Evolutionary conservation across 768 basidiomycete genomes (phyloP), one percentile per base, ranked within the genome.

Genomic region (Mycena galericulata): DNA sequence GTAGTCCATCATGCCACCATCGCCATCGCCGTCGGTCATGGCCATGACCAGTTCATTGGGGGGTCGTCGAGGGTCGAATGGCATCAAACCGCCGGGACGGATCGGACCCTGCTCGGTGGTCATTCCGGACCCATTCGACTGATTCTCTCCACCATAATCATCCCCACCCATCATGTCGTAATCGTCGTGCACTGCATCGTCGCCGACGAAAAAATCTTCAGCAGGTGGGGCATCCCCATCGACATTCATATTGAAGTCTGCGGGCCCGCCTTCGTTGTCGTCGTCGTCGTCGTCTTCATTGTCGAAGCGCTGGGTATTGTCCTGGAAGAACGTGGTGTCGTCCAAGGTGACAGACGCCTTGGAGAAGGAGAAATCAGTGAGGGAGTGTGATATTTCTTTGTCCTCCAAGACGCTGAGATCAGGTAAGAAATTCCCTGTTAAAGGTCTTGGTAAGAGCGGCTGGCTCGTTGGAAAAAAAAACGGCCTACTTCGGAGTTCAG

Each of bases 51-150:
- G 83, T 64, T 94, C 90, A 70, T 89, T 91, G 9, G 92, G 91
- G 47, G 86, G 84, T n/a, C 85, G 84, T 40, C 93, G 85, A 10
- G 96, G 96, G 78, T 98, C 96, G 75, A 97, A 99, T 2, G 93
- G 90, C 15, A 90, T 88, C 65, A 89, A 88, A 8, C 81, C 81
- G 4, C 87, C 91, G 3, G 81, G 79, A 7, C 79, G 79, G 49
- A 74, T 24, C 61, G 45, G 38, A 12, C 75, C 83, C 29, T 78
- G 80, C 36, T 82, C 84, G 8, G 77, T 78, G 24, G 80, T 81
- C 15, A 79, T 85, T 29, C 83, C 84, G 22, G 87, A 88, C 2
- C 81, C 86, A 55, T 81, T 82, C 0, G 82, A 83, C 32, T 79
- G 78, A 20, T 79, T 81, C 38, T 83, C 83, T 34, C 83, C 80